Percentiles rank a stretch among this genome's conserved stretches.
Evolutionary conservation across 345 rosid genomes (phyloP).

Genomic region (Toxicodendron radicans): DNA sequence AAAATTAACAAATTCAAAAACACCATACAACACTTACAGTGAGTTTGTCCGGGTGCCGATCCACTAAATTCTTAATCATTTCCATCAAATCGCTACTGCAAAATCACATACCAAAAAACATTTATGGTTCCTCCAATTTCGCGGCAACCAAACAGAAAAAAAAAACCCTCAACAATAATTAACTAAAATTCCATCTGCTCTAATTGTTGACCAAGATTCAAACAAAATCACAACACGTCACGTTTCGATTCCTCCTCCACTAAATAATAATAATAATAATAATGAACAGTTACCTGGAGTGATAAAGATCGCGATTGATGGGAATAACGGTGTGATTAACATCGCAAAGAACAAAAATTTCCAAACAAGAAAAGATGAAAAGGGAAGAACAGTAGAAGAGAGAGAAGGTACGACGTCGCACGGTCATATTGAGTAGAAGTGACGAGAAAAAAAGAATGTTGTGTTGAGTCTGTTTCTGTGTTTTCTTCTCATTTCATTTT

Average conservation of each 20-base stretch:
- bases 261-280: background rate
- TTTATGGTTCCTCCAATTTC: background rate
- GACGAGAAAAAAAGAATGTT: background rate
- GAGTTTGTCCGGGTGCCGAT: slow-evolving; percentile 73
- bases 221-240: background rate
- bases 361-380: slow-evolving; percentile 19
- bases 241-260: no score
- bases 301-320: slow-evolving; percentile 81
- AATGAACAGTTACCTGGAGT: slow-evolving; percentile 50
- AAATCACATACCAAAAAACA: slow-evolving; percentile 12
- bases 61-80: slow-evolving; percentile 56
- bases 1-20: background rate
- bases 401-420: slow-evolving; percentile 17
- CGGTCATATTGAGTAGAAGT: slow-evolving; percentile 5
- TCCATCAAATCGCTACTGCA: slow-evolving; percentile 69
- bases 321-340: slow-evolving; percentile 47
- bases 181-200: background rate
- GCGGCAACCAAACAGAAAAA: background rate
- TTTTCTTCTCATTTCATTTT: slow-evolving; percentile 27
- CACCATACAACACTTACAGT: slow-evolving; percentile 38
- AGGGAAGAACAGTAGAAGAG: slow-evolving; percentile 20
- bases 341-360: slow-evolving; percentile 19
- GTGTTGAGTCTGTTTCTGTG: background rate
- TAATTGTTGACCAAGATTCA: background rate
- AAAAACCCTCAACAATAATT: background rate